Percentiles rank a stretch among this genome's conserved stretches.
Evolutionary conservation across 129 eudicot genomes (phyloP).

Genomic region (Daucus carota): DH1_v3.0 NC_030381.2:19251001-19251500

Average conservation of each 20-base stretch:
- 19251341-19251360: neutral
- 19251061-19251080: neutral
- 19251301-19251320: neutral
- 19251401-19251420: slow-evolving; percentile 97
- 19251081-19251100: neutral
- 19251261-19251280: neutral
- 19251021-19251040: neutral
- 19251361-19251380: slow-evolving; percentile 77
- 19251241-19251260: neutral
- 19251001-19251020: neutral
- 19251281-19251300: neutral
- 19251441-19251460: slow-evolving; percentile 67
- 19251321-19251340: neutral
- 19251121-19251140: neutral
- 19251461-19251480: slow-evolving; percentile 88
- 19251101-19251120: neutral
- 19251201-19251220: neutral
- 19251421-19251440: slow-evolving; percentile 85
- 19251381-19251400: slow-evolving; percentile 86
- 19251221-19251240: neutral
- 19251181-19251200: neutral
- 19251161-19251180: neutral
- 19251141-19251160: neutral
- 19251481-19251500: slow-evolving; percentile 83
- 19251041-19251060: neutral